Evolutionary conservation across 1,139 yeast species (phyloP), one percentile per base, ranked within the genome.

Genomic region (Barnettozyma hawaiiensis): DNA sequence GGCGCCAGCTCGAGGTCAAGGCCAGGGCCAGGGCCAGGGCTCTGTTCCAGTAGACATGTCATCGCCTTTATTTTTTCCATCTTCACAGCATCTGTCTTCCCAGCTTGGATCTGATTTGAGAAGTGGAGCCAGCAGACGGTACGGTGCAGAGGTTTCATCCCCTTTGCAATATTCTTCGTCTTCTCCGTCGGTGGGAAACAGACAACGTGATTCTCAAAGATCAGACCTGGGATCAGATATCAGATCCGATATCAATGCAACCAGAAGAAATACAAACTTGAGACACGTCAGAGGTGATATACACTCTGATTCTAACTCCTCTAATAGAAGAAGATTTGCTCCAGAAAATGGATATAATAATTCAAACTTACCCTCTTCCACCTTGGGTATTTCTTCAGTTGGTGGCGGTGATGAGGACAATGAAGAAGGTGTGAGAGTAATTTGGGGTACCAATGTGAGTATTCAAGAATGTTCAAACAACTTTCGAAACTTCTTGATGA

Each of bases 401-500:
- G n/a, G 28, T 2, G n/a, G 28, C 8, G 61, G 62, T 37, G 52
- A 53, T 7, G 55, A 54, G 9, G 58, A 60, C 7, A 69, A 67
- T 40, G 51, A 45, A 6, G 70, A 68, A 40, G 80, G 95, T 1
- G 78, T 81, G 27, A 76, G 95, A 58, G 95, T 92, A 44, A 90
- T 92, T 57, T 92, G 99, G 99, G 99, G 99, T 62, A 92, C 99
- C 2, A 90, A 92, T 60, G 96, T 92, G 24, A 84, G 95, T 34
- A 89, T 94, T 55, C 85, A 81, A 56, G 96, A 92, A 58, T 82
- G 92, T 55, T 76, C 86, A 41, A 81, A 78, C 52, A 73, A 76
- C 41, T 92, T 92, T 66, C 73, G 95, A 51, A 83, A 82, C 51
- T 94, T 92, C 54, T 67, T 92, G 56, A 81, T 85, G 78, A 76